phyloP scores from a whole-genome alignment of 2,329 filamentous ascomycete species.

The Botrytis fragariae region DNA sequence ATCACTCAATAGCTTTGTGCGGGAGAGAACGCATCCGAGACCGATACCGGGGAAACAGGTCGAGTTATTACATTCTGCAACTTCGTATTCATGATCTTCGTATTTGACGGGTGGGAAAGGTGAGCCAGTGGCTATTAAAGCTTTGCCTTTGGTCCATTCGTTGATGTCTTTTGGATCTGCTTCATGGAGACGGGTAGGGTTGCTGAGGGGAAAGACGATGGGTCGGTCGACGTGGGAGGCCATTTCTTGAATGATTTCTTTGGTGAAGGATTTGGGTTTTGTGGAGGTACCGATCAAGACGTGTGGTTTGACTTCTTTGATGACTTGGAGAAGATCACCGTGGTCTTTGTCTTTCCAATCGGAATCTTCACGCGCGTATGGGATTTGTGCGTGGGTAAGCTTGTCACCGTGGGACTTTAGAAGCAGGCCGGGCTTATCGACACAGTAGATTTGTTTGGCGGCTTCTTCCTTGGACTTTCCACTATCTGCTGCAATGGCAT shows the following conservation, averaged over 20 bases:
- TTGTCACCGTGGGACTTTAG: slow-evolving; percentile 58
- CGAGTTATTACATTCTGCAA: slow-evolving; percentile 86
- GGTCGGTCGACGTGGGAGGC: slow-evolving; percentile 67
- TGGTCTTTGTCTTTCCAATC: slow-evolving; percentile 61
- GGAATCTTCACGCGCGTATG: slow-evolving; percentile 61
- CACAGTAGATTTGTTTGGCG: slow-evolving; percentile 65
- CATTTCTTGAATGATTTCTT: slow-evolving; percentile 74
- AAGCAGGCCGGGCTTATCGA: slow-evolving; percentile 79
- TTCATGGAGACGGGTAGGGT: slow-evolving; percentile 81
- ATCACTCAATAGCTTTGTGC: slow-evolving; percentile 65
- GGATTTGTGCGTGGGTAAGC: slow-evolving; percentile 64
- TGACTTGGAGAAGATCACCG: slow-evolving; percentile 61
- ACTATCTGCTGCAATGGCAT: slow-evolving; percentile 71
- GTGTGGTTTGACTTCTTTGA: slow-evolving; percentile 72
- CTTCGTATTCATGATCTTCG: slow-evolving; percentile 48
- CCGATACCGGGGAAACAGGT: slow-evolving; percentile 85
- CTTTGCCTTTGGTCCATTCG: slow-evolving; percentile 74
- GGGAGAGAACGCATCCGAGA: slow-evolving; percentile 71
- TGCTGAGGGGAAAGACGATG: slow-evolving; percentile 79
- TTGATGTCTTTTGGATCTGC: slow-evolving; percentile 74
- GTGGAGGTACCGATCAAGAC: slow-evolving; percentile 84
- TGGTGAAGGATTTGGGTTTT: slow-evolving; percentile 69
- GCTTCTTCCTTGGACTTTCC: slow-evolving; percentile 71
- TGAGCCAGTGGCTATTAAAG: slow-evolving; percentile 77
- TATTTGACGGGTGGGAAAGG: slow-evolving; percentile 74